Evolutionary conservation across 805 yeast genomes (phyloP).

Genomic region (Starmerella vaccinii): DNA sequence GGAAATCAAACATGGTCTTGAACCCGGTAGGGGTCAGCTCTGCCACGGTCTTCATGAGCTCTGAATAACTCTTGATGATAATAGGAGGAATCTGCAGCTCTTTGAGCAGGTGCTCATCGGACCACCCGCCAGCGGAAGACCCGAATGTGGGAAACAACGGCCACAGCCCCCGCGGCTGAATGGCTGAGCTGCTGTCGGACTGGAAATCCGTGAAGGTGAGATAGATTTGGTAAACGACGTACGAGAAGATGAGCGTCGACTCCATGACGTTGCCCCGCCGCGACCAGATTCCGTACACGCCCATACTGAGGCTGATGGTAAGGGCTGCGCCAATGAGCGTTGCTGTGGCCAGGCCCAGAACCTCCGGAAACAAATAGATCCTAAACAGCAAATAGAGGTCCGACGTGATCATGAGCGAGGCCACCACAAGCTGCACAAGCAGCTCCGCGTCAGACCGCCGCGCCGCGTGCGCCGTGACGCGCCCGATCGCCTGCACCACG

Average conservation of each 20-base stretch:
- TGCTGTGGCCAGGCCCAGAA: conserved; percentile 62
- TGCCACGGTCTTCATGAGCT: conserved; percentile 32
- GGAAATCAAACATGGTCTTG: conserved; percentile 35
- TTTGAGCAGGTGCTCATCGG: background rate
- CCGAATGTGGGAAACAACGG: background rate
- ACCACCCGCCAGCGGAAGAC: conserved; percentile 2
- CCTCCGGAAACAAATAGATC: conserved; percentile 62
- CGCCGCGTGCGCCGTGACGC: conserved; percentile 57
- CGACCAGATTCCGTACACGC: conserved; percentile 73
- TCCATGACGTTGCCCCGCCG: conserved; percentile 86
- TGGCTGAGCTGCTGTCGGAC: background rate
- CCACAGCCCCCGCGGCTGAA: conserved; percentile 3
- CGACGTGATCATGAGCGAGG: conserved; percentile 66
- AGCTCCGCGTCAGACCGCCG: conserved; percentile 69
- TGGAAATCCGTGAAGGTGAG: conserved; percentile 86
- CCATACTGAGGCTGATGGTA: conserved; percentile 62
- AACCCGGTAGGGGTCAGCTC: conserved; percentile 35
- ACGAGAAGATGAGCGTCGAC: conserved; percentile 73
- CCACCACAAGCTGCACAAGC: conserved; percentile 56
- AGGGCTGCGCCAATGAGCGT: conserved; percentile 78
- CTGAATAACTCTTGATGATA: conserved; percentile 33
- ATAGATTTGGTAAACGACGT: conserved; percentile 84
- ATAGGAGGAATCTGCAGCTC: conserved; percentile 33
- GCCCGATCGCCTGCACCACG: conserved; percentile 87
- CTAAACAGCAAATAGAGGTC: conserved; percentile 71